Percentiles rank a stretch among this genome's conserved stretches.
These are phyloP conservation scores for Chrysanthemum makinoi DNA, from an alignment of 129 eudicot genomes.

Conservation along the genomic window DNA sequence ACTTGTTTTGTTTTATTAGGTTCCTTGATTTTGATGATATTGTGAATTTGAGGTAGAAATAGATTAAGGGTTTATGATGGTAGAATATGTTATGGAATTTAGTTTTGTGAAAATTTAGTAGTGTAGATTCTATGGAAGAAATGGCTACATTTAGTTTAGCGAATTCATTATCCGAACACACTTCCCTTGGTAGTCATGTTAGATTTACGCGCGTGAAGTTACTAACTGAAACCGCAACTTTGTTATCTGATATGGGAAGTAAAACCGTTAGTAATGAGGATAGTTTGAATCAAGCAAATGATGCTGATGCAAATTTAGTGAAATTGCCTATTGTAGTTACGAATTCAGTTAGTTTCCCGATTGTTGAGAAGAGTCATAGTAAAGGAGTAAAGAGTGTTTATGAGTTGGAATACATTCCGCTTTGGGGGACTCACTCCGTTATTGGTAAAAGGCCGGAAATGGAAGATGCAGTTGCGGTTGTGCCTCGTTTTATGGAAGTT, in stretches of 20 bases:
- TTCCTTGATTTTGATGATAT: constrained; percentile 6
- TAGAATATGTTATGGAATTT: neutral
- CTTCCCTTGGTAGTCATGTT: constrained; percentile 31
- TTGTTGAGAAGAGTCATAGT: constrained; percentile 38
- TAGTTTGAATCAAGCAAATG: constrained; percentile 44
- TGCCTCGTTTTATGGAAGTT: constrained; percentile 57
- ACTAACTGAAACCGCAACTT: constrained; percentile 47
- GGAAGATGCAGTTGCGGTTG: constrained; percentile 79
- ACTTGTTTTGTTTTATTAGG: constrained; percentile 4
- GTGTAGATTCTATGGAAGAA: constrained; percentile 47
- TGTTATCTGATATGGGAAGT: constrained; percentile 31
- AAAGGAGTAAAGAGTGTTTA: constrained; percentile 48
- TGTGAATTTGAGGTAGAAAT: constrained; percentile 3
- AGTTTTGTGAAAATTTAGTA: constrained; percentile 5
- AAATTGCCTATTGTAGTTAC: constrained; percentile 60
- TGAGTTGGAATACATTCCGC: constrained; percentile 67
- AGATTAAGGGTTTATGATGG: constrained; percentile 3
- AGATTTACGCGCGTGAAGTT: constrained; percentile 51
- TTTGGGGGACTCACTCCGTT: constrained; percentile 75
- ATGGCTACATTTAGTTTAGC: constrained; percentile 53
- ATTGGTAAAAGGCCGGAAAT: constrained; percentile 78
- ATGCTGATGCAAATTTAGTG: constrained; percentile 33
- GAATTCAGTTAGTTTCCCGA: constrained; percentile 42
- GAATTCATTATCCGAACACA: constrained; percentile 35
- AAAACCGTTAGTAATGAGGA: constrained; percentile 7